A percentile compares a stretch with the other conserved stretches of the same genome.
phyloP scores from a whole-genome alignment of 2,329 filamentous ascomycete genomes.

The Cercospora brassicicola region DNA sequence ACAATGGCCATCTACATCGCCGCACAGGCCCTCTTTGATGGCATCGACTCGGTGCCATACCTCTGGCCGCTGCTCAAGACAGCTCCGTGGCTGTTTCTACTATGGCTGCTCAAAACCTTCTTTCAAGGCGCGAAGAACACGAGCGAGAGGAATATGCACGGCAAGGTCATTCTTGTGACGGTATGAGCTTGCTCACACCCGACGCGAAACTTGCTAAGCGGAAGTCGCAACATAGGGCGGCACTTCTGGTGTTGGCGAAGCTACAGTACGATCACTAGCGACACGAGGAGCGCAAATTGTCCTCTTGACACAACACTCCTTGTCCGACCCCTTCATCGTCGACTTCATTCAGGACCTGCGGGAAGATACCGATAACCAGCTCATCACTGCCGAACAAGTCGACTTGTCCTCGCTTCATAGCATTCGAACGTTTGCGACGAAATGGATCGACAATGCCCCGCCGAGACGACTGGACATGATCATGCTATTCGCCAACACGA shows the following conservation, averaged over 20 bases:
- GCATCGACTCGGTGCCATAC: conserved; percentile 51
- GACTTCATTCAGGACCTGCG: conserved; percentile 92
- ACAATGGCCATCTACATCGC: conserved; percentile 65
- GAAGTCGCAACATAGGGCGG: conserved; percentile 60
- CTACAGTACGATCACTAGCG: conserved; percentile 72
- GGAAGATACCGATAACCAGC: conserved; percentile 70
- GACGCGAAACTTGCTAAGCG: conserved; percentile 21
- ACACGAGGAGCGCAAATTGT: conserved; percentile 83
- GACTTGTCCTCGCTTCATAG: conserved; percentile 86
- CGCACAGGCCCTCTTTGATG: conserved; percentile 55
- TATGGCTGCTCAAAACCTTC: conserved; percentile 69
- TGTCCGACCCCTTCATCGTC: conserved; percentile 81
- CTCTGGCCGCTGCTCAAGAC: conserved; percentile 48
- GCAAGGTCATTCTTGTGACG: conserved; percentile 89
- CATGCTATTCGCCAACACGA: conserved; percentile 77
- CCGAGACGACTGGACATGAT: conserved; percentile 87
- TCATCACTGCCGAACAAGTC: conserved; percentile 94
- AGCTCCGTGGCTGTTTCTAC: conserved; percentile 52
- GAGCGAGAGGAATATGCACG: conserved; percentile 83
- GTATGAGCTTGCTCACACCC: conserved; percentile 47
- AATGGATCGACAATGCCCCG: conserved; percentile 95
- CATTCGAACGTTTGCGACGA: conserved; percentile 88
- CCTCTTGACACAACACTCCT: conserved; percentile 78
- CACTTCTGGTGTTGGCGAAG: conserved; percentile 86
- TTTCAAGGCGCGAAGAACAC: conserved; percentile 72